These are phyloP conservation scores for Moniliella sp. DNA, from an alignment of 1,284 basidiomycete species.

Conservation along the genomic window DNA sequence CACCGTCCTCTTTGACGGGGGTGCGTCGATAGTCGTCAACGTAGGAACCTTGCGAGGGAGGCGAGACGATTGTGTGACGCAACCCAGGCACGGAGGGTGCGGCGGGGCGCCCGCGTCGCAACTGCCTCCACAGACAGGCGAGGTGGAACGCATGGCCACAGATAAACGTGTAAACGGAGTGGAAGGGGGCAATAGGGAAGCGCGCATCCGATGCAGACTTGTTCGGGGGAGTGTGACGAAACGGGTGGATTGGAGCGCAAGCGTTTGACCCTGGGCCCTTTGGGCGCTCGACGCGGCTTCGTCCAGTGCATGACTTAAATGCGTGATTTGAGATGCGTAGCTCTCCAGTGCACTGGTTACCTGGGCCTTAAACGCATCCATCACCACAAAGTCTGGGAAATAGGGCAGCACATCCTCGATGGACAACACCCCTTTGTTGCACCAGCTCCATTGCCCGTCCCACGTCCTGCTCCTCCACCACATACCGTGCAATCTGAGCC, in stretches of 20 bases:
- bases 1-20: neutral
- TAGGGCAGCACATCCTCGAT: slow-evolving; percentile 97
- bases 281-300: slow-evolving; percentile 77
- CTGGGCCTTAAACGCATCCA: slow-evolving; percentile 97
- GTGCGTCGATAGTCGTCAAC: neutral
- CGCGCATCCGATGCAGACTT: slow-evolving; percentile 67
- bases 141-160: slow-evolving; percentile 60
- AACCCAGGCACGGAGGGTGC: slow-evolving; percentile 19
- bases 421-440: slow-evolving; percentile 79
- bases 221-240: slow-evolving; percentile 75
- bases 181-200: slow-evolving; percentile 45
- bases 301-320: slow-evolving; percentile 81
- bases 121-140: slow-evolving; percentile 15
- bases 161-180: slow-evolving; percentile 94
- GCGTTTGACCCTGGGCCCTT: slow-evolving; percentile 76
- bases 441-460: slow-evolving; percentile 77
- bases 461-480: slow-evolving; percentile 92
- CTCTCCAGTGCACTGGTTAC: slow-evolving; percentile 85
- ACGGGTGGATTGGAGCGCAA: slow-evolving; percentile 53
- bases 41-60: slow-evolving; percentile 1
- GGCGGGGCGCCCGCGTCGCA: slow-evolving; percentile 18
- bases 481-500: slow-evolving; percentile 89
- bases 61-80: slow-evolving; percentile 17
- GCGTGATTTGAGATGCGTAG: slow-evolving; percentile 74
- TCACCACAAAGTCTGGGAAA: slow-evolving; percentile 98